Evolutionary conservation across 805 yeast genomes (phyloP).

Genomic region (Ogataea paraovalis): DNA sequence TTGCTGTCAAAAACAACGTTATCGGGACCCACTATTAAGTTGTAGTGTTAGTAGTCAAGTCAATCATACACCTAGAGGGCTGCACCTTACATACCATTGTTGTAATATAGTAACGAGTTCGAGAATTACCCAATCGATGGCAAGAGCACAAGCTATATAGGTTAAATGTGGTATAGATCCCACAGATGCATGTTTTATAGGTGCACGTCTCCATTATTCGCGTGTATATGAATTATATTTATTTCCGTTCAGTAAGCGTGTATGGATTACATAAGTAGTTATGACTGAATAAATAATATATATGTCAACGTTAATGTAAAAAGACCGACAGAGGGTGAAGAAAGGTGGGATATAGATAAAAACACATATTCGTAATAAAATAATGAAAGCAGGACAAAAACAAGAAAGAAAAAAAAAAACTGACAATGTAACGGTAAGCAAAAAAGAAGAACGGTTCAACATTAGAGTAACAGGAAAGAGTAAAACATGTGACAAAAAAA

Average conservation of each 20-base stretch:
- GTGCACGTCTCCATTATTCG: too few relatives aligned
- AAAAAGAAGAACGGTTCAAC: background rate
- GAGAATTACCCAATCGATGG: too few relatives aligned
- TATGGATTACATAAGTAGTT: too few relatives aligned
- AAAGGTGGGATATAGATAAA: background rate
- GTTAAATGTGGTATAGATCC: too few relatives aligned
- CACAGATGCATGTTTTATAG: too few relatives aligned
- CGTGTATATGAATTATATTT: too few relatives aligned
- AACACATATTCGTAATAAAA: background rate
- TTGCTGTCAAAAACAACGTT: conserved; percentile 20
- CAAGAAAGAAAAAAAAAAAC: background rate
- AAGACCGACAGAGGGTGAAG: background rate
- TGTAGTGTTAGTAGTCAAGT: background rate
- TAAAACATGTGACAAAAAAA: too few relatives aligned
- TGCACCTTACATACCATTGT: background rate
- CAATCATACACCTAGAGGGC: too few relatives aligned
- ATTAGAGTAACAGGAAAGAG: background rate
- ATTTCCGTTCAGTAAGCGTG: too few relatives aligned
- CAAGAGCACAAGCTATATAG: too few relatives aligned
- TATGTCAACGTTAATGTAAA: background rate
- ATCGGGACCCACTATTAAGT: conserved; percentile 24
- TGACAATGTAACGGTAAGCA: background rate
- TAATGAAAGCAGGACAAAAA: background rate
- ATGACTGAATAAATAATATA: background rate
- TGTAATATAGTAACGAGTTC: too few relatives aligned